Evolutionary conservation across 106 monocot genomes (phyloP).

Genomic region (Triglochin maritima): DNA sequence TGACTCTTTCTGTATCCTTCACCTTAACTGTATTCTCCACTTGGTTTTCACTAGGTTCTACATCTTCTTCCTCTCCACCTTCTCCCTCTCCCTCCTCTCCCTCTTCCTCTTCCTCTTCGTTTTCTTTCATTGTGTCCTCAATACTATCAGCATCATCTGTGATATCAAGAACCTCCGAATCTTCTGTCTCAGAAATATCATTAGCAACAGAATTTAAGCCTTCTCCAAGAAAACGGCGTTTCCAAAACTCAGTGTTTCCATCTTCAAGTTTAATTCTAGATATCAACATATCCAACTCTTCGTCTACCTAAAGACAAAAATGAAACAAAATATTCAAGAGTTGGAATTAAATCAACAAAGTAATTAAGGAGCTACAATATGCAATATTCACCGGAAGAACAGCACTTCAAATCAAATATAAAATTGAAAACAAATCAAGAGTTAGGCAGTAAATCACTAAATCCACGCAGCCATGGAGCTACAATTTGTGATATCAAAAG

Average conservation of each 20-base stretch:
- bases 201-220: constrained; percentile 39
- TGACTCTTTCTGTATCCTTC: constrained; percentile 53
- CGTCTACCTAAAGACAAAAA: constrained; percentile 61
- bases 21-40: constrained; percentile 50
- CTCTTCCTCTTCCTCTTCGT: constrained; percentile 67
- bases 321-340: too few relatives aligned
- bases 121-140: constrained; percentile 51
- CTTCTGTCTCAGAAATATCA: constrained; percentile 27
- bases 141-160: constrained; percentile 41
- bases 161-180: constrained; percentile 36
- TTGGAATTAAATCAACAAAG: too few relatives aligned
- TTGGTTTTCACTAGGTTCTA: constrained; percentile 53
- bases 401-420: too few relatives aligned
- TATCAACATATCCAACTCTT: constrained; percentile 86
- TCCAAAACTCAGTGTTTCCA: constrained; percentile 95
- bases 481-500: constrained; percentile 1
- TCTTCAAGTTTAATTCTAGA: constrained; percentile 79
- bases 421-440: constrained; percentile 2
- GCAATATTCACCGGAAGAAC: not conserved
- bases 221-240: constrained; percentile 87
- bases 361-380: too few relatives aligned
- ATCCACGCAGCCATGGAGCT: too few relatives aligned
- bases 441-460: not conserved
- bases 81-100: constrained; percentile 50
- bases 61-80: constrained; percentile 28